Conservation (phyloP, 345 rosid genomes). For the Euphorbia peplus region DNA sequence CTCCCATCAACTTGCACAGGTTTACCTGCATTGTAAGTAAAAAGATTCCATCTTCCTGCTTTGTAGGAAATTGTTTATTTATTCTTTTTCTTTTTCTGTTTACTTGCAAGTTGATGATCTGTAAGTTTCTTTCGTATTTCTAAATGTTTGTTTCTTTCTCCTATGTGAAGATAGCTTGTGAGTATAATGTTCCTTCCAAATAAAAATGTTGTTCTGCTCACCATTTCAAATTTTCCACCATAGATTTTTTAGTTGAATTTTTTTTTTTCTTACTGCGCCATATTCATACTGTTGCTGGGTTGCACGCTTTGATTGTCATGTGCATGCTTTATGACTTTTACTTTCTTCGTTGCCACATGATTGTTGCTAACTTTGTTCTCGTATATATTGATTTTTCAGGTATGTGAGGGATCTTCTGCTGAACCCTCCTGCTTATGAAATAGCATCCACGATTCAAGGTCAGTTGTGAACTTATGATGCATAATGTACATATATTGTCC, state of each 20-base stretch:
- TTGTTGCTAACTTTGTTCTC: neutral
- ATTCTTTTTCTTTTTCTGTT: neutral
- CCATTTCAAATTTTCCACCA: neutral
- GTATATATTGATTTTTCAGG: conserved; percentile 36
- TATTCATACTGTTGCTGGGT: neutral
- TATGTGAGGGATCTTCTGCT: conserved; percentile 89
- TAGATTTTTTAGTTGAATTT: neutral
- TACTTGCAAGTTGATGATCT: neutral
- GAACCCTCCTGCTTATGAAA: conserved; percentile 90
- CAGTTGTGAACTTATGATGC: conserved; percentile 18
- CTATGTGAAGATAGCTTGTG: neutral
- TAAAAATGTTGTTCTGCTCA: neutral
- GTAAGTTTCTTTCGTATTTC: neutral
- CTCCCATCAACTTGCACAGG: conserved; percentile 87
- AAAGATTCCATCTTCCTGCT: neutral
- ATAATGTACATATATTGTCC: neutral
- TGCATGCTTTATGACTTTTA: neutral
- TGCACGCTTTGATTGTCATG: neutral
- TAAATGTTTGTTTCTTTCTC: neutral
- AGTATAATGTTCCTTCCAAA: neutral
- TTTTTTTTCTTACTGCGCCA: neutral
- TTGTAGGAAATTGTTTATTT: conserved; percentile 8
- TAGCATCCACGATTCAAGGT: conserved; percentile 90
- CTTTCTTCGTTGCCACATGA: neutral
- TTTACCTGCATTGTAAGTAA: conserved; percentile 68